Evolutionary conservation across 176 grass and related monocot genomes (phyloP), one percentile per base, ranked within the genome.

Genomic region (Zoysia japonica): DNA sequence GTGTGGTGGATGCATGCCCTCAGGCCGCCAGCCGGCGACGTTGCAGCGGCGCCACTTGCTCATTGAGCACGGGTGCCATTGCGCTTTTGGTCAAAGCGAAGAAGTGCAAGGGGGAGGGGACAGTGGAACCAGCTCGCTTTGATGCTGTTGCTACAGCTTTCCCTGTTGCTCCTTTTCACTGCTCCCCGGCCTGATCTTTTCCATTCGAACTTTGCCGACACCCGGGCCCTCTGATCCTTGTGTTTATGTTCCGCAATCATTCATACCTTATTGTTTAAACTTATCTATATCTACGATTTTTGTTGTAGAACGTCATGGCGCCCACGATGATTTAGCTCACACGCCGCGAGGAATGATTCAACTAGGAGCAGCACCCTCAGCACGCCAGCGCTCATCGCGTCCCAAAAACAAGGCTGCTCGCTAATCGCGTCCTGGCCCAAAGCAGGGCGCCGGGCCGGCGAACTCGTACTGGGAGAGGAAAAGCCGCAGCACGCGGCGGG

Each of bases 61-160:
- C 28, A 28, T 28, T 28, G 28, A 2, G 6, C 48, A 37, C 48
- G 19, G 2, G 66, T 47, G 67, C 49, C 67, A 28, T 67, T 80
- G 7, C 77, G 43, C 13, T 63, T 53, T 48, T 53, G 15, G 84
- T 81, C 78, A 75, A 75, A 86, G 77, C 0, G 14, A 15, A 48
- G 37, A 17, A 28, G 28, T 28, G 28, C 28, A 28, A 28, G 62
- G 51, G 51, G 20, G 45, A 43, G 19, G 59, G 5, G 16, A 5
- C 17, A 5, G 47, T 28, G 15, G 35, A 28, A 2, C 17, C 42
- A 38, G 28, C 11, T 71, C 50, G 47, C 69, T 52, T 40, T 40
- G 49, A 40, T 72, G 43, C 57, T 65, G 38, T 38, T 8, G 13
- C 17, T 35, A 40, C 35, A 70, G 54, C 1, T 37, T 52, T 78